Base-by-base conservation (phyloP, 495 filamentous ascomycete species). In the Aspergillus bridgeri region DNA sequence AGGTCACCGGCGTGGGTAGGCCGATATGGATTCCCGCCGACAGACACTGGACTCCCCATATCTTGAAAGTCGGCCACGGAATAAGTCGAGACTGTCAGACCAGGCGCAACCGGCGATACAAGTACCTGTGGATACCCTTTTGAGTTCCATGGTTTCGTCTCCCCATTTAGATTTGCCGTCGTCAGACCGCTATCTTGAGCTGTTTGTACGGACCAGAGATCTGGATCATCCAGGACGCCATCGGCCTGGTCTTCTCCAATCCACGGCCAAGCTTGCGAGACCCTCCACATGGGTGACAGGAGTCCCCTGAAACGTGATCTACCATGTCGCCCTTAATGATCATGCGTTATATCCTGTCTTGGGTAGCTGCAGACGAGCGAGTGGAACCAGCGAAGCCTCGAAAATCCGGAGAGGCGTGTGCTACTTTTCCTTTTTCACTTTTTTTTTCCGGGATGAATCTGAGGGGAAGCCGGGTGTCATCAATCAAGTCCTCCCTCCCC, bases 251-350 rank as follows among this genome's bases (percentile, higher is more conserved):
- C n/a, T 23, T 54, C 52, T 48, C 48, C 56, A 51, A 53, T 8
- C 17, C 3, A 38, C 54, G 55, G 44, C 49, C 42, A 79, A 83
- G 88, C 64, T 78, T 85, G 23, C 73, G 79, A 29, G 79, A 82
- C 20, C 19, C 69, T 96, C 45, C 77, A 79, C 63, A 81, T 86
- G 62, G n/a, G 64, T 62, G 55, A 58, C 54, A 63, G 58, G 22
- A 54, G 57, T 57, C 65, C 55, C 63, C 63, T 68, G 60, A 68
- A 65, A 66, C 69, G 62, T 62, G 60, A 65, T 52, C 54, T 56
- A 59, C 65, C 60, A 67, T 66, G 53, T 61, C 51, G 51, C 44
- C 54, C 60, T 23, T 62, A 44, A 56, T 54, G 33, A 38, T 51
- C 45, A 61, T 60, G 53, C 60, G 55, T 63, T 54, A 59, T 60